Percentiles rank a stretch among this genome's conserved stretches.
Evolutionary conservation across 2,329 filamentous ascomycete genomes (phyloP).

Genomic region (Exophiala spinifera): DNA sequence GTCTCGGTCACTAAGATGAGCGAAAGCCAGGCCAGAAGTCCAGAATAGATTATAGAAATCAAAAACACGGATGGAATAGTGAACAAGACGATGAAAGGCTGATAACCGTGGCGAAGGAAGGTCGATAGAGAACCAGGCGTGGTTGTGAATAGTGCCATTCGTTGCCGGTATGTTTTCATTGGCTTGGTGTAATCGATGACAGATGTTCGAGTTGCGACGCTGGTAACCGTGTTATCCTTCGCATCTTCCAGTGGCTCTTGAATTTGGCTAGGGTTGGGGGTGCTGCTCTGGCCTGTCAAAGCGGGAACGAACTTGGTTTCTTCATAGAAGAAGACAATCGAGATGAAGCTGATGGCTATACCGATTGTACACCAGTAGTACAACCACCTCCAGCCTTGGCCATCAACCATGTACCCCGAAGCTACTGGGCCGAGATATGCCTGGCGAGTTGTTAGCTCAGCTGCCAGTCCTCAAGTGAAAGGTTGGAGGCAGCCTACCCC

Average conservation of each 20-base stretch:
- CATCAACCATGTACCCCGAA: constrained; percentile 41
- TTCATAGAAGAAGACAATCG: constrained; percentile 46
- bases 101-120: constrained; percentile 1
- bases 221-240: too few relatives aligned
- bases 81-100: constrained; percentile 19
- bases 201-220: background rate
- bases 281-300: too few relatives aligned
- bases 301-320: constrained; percentile 36
- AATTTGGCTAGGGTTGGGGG: too few relatives aligned
- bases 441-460: too few relatives aligned
- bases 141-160: background rate
- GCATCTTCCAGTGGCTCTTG: too few relatives aligned
- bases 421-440: constrained; percentile 41
- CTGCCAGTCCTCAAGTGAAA: too few relatives aligned
- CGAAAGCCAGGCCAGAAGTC: constrained; percentile 34
- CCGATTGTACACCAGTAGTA: constrained; percentile 49
- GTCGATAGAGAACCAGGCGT: background rate
- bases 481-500: too few relatives aligned
- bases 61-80: constrained; percentile 37
- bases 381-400: constrained; percentile 51
- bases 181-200: too few relatives aligned
- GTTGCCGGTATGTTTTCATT: constrained; percentile 3
- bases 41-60: constrained; percentile 40
- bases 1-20: constrained; percentile 33
- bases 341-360: constrained; percentile 37